Evolutionary conservation across 768 basidiomycete species (phyloP).

Genomic region (Piloderma croceum): DNA sequence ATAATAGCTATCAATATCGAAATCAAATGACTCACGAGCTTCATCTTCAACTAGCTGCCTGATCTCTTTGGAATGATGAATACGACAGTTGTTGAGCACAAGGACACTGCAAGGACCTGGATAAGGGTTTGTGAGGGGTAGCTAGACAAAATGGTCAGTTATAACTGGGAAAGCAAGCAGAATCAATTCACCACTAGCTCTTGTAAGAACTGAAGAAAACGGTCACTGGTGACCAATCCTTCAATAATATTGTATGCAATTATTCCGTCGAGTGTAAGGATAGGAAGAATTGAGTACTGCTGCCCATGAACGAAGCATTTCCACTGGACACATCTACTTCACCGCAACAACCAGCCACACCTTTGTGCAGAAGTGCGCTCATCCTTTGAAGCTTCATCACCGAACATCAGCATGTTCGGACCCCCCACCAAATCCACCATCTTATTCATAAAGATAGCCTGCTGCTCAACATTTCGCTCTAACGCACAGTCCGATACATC

Average conservation of each 20-base stretch:
- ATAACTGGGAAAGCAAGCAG: slow-evolving; percentile 3
- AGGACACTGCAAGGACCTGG: slow-evolving; percentile 15
- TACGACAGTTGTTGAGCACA: slow-evolving; percentile 23
- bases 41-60: slow-evolving; percentile 8
- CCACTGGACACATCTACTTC: slow-evolving; percentile 1
- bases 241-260: slow-evolving; percentile 15
- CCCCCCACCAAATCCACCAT: no score
- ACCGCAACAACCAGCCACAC: no score
- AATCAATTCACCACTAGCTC: background rate
- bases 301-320: slow-evolving; percentile 9
- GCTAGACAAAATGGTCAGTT: background rate
- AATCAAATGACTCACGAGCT: slow-evolving; percentile 10
- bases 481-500: no score
- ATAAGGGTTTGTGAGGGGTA: slow-evolving; percentile 23
- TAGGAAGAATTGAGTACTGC: slow-evolving; percentile 13
- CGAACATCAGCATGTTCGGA: slow-evolving; percentile 20
- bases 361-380: slow-evolving; percentile 2
- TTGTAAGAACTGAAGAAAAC: slow-evolving; percentile 4
- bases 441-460: no score
- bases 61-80: slow-evolving; percentile 22
- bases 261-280: slow-evolving; percentile 16
- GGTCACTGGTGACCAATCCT: slow-evolving; percentile 9
- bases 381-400: slow-evolving; percentile 16
- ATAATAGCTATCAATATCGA: no score
- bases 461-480: no score